Percentiles rank a stretch among this genome's conserved stretches.
Conservation (phyloP, 1,284 basidiomycete species). For the Cutaneotrichosporon sp. region DNA sequence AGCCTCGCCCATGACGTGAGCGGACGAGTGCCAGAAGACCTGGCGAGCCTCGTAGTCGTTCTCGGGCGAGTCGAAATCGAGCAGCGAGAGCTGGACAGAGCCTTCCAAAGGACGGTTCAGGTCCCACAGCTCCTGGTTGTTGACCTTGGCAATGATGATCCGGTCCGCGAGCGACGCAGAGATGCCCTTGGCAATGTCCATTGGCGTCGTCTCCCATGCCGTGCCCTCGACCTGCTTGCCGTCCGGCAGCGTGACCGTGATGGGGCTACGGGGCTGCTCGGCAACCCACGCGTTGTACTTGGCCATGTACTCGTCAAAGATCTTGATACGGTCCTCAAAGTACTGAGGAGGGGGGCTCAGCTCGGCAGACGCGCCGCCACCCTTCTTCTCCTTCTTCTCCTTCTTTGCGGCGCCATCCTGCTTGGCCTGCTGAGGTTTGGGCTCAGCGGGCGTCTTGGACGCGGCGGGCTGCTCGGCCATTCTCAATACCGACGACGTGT, state of each 20-base stretch:
- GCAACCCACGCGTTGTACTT: slow-evolving; percentile 73
- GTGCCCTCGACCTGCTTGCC: slow-evolving; percentile 75
- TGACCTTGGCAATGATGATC: slow-evolving; percentile 85
- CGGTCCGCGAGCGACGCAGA: slow-evolving; percentile 84
- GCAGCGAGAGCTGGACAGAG: slow-evolving; percentile 72
- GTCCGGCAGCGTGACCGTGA: slow-evolving; percentile 80
- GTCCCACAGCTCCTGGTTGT: slow-evolving; percentile 85
- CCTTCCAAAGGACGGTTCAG: slow-evolving; percentile 86
- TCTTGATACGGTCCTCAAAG: slow-evolving; percentile 81
- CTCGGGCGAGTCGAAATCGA: slow-evolving; percentile 85
- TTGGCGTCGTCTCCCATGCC: slow-evolving; percentile 94
- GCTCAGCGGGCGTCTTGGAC: slow-evolving; percentile 2
- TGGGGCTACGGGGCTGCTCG: slow-evolving; percentile 81
- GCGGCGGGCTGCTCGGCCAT: slow-evolving; percentile 11
- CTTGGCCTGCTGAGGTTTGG: slow-evolving; percentile 3
- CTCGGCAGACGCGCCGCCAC: slow-evolving; percentile 47
- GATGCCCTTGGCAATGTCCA: slow-evolving; percentile 83
- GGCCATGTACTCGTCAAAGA: slow-evolving; percentile 83
- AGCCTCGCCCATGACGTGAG: slow-evolving; percentile 97
- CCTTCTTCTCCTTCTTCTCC: slow-evolving; percentile 35
- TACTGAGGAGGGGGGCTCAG: slow-evolving; percentile 77
- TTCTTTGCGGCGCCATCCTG: slow-evolving; percentile 39
- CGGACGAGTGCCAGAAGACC: slow-evolving; percentile 99
- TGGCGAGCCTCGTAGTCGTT: slow-evolving; percentile 78
- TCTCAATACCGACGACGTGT: slow-evolving; percentile 7